Evolutionary conservation across 2,329 filamentous ascomycete species (phyloP), one percentile per base, ranked within the genome.

Genomic region (Rhytidhysteron rufulum): DNA sequence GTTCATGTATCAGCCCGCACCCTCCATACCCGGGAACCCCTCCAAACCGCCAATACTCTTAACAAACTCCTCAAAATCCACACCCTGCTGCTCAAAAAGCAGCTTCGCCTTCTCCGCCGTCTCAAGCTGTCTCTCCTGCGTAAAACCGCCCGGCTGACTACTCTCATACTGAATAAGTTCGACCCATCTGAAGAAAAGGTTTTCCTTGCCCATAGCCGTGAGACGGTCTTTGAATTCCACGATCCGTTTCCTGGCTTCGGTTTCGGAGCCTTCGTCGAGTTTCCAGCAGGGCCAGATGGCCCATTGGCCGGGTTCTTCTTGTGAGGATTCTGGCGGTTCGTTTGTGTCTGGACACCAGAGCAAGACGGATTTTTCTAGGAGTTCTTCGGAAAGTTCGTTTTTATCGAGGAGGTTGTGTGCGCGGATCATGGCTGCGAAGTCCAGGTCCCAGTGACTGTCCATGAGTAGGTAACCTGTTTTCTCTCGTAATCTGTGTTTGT

Each of bases 391-490:
- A 5, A 79, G 43, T 16, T 74, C 71, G 54, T 80, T 81, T 50
- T 73, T 72, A 49, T 88, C 83, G 2, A 89, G 77, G 49, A 94
- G 65, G 24, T 69, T 68, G 33, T 88, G 85, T 4, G 87, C 88
- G 46, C 76, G 69, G 10, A 88, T 71, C 87, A 96, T 96, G 16
- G 77, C 76, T 34, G 75, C 74, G 77, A 90, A 96, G 62, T 95
- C 89, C 44, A 96, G 71, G 63, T 95, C 86, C 84, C 88, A 97
- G 46, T 88, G 78, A 46, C 77, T 79, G 60, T 90, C 86, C 74
- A 95, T 86, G 51, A 93, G 82, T 48, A 94, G 68, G 60, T 94
- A 95, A 16, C 88, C 89, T 21, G 89, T 95, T 75, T 94, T 95
- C 52, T 81, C 75, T 51, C 77, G 72, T 54, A 91, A 71, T 38